These are phyloP conservation scores for Talaromyces verruculosus DNA, from an alignment of 2,329 filamentous ascomycete genomes.

Conservation along the genomic window DNA sequence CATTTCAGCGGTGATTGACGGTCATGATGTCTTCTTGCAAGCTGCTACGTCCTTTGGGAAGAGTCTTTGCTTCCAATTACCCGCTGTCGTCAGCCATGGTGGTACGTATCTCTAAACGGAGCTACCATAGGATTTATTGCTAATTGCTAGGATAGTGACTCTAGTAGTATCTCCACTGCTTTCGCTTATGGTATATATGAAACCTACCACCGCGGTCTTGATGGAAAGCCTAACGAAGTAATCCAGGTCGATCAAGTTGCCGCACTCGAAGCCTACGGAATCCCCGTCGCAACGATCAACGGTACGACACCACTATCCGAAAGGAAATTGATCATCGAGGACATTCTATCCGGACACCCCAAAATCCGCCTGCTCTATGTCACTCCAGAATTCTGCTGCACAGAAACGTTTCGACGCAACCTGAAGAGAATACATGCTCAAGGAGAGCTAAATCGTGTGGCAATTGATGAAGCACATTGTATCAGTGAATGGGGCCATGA, in stretches of 20 bases:
- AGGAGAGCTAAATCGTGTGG: conserved; percentile 80
- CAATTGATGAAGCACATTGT: conserved; percentile 92
- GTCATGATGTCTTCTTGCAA: conserved; percentile 90
- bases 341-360: conserved; percentile 86
- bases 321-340: conserved; percentile 68
- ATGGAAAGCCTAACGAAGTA: neutral
- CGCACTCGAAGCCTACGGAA: conserved; percentile 69
- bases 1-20: conserved; percentile 74
- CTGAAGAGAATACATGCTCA: conserved; percentile 74
- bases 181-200: conserved; percentile 72
- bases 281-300: conserved; percentile 83
- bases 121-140: neutral
- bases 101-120: conserved; percentile 55
- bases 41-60: conserved; percentile 77
- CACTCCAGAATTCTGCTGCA: conserved; percentile 83
- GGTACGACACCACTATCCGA: conserved; percentile 70
- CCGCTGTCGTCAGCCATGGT: conserved; percentile 81
- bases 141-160: conserved; percentile 59
- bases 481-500: conserved; percentile 99
- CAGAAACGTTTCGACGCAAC: conserved; percentile 72
- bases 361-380: conserved; percentile 83
- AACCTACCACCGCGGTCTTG: neutral
- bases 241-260: conserved; percentile 87
- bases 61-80: conserved; percentile 88
- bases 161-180: conserved; percentile 87